Percentiles rank a stretch among this genome's conserved stretches.
Evolutionary conservation across 148 eudicot genomes (phyloP).

Genomic region (Tetragonia tetragonoides): DNA sequence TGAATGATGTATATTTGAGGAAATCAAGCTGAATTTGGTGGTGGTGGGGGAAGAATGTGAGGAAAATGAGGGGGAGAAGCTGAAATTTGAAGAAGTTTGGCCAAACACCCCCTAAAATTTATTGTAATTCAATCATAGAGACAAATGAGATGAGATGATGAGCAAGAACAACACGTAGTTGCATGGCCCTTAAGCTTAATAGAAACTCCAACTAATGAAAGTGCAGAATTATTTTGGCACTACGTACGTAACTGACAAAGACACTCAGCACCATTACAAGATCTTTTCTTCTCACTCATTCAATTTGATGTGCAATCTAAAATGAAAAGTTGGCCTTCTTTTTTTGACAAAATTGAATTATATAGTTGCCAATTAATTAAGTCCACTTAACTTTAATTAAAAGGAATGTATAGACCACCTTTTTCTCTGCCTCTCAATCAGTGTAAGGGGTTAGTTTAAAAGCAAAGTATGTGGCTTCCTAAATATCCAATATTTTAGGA

Average conservation of each 20-base stretch:
- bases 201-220: background rate
- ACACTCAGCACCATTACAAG: constrained; percentile 2
- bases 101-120: too few species aligned
- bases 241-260: background rate
- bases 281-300: background rate
- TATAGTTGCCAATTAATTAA: background rate
- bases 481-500: background rate
- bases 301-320: background rate
- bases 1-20: too few species aligned
- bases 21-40: too few species aligned
- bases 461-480: background rate
- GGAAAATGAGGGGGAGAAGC: too few species aligned
- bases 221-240: constrained; percentile 14
- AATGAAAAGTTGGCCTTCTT: constrained; percentile 18
- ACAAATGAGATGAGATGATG: too few species aligned
- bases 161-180: too few species aligned
- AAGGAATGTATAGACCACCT: background rate
- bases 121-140: too few species aligned
- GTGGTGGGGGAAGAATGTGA: too few species aligned
- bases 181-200: too few species aligned
- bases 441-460: constrained; percentile 10
- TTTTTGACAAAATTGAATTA: constrained; percentile 7
- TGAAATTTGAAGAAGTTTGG: too few species aligned
- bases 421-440: constrained; percentile 15
- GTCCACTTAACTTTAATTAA: background rate